phyloP scores from a whole-genome alignment of 1,284 basidiomycete species.

The Austroboletus niveus region DNA sequence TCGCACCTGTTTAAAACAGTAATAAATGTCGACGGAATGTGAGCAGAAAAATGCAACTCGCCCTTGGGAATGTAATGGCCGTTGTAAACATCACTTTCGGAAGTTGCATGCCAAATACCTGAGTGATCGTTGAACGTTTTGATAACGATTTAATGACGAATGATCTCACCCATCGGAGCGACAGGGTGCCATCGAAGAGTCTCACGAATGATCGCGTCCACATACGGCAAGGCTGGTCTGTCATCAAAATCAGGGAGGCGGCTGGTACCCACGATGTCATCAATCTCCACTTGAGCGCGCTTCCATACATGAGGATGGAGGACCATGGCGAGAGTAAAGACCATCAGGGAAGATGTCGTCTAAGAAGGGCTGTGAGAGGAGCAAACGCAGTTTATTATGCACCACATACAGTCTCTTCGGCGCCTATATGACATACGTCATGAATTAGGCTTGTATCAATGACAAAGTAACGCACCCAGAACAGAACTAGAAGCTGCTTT shows the following conservation, averaged over 20 bases:
- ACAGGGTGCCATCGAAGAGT: background rate
- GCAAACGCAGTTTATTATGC: background rate
- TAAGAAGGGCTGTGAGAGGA: background rate
- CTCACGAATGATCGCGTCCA: no score
- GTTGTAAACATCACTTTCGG: no score
- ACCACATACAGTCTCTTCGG: slow-evolving; percentile 14
- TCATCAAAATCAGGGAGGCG: no score
- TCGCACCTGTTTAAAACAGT: no score
- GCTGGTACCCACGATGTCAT: no score
- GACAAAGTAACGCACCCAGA: slow-evolving; percentile 7
- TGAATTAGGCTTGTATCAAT: background rate
- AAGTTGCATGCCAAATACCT: no score
- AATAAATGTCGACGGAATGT: no score
- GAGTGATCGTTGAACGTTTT: no score
- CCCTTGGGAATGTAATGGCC: no score
- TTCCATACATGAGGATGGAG: slow-evolving; percentile 27
- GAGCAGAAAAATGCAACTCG: no score
- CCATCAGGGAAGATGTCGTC: slow-evolving; percentile 8
- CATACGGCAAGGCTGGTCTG: no score
- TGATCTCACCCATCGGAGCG: slow-evolving; percentile 12
- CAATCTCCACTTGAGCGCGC: background rate
- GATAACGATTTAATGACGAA: no score
- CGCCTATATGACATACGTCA: slow-evolving; percentile 1
- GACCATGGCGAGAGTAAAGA: slow-evolving; percentile 36
- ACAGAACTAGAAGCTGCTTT: slow-evolving; percentile 7